These are phyloP conservation scores for Aspergillus sclerotiicarbonarius DNA, from an alignment of 495 filamentous ascomycete genomes.

Conservation along the genomic window DNA sequence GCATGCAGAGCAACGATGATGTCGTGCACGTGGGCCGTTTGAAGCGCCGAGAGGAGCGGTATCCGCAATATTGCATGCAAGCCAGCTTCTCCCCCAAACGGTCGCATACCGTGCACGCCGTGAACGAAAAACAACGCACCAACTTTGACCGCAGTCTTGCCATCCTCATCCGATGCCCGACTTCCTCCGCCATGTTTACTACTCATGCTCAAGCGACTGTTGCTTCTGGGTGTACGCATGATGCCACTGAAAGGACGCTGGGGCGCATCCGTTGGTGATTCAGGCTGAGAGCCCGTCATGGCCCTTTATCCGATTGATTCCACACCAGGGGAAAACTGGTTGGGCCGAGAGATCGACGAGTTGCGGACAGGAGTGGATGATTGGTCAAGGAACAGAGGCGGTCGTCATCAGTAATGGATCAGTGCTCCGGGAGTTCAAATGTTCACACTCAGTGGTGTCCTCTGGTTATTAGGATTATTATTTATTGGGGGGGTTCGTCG, in stretches of 20 bases:
- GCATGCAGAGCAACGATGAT: slow-evolving; percentile 8
- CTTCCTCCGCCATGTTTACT: slow-evolving; percentile 78
- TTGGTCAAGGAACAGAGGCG: slow-evolving; percentile 15
- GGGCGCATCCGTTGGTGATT: slow-evolving; percentile 54
- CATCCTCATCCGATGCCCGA: slow-evolving; percentile 89
- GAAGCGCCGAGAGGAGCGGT: neutral
- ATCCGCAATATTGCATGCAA: slow-evolving; percentile 3
- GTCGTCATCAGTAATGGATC: slow-evolving; percentile 20
- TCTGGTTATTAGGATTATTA: slow-evolving; percentile 8
- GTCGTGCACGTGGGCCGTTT: neutral
- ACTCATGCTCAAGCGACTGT: slow-evolving; percentile 85
- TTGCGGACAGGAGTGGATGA: slow-evolving; percentile 16
- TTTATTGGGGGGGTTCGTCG: slow-evolving; percentile 16
- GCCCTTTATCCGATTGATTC: slow-evolving; percentile 16
- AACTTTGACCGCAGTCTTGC: slow-evolving; percentile 97
- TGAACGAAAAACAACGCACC: slow-evolving; percentile 63
- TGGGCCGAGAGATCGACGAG: slow-evolving; percentile 20
- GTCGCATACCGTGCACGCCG: neutral
- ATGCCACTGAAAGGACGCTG: slow-evolving; percentile 83
- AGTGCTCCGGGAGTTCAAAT: neutral
- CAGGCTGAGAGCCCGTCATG: slow-evolving; percentile 60
- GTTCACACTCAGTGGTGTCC: slow-evolving; percentile 4
- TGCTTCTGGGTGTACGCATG: slow-evolving; percentile 77
- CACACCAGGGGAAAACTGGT: slow-evolving; percentile 5
- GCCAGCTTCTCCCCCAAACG: slow-evolving; percentile 3